These are phyloP conservation scores for Syzygium jambos DNA, from an alignment of 345 rosid genomes.

Conservation along the genomic window DNA sequence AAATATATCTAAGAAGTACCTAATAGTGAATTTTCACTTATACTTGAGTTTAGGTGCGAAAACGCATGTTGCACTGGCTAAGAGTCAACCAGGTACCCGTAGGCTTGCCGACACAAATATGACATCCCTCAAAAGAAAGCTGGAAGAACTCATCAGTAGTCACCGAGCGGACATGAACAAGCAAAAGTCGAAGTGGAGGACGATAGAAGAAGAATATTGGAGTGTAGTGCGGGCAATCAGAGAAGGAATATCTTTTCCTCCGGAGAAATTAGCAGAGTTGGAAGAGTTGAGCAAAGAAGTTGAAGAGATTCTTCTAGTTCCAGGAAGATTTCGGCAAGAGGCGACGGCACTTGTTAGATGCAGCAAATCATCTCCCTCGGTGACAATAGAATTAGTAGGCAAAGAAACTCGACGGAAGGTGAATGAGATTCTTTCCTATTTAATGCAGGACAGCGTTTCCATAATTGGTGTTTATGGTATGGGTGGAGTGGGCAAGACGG, in stretches of 20 bases:
- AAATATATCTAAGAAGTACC: neutral
- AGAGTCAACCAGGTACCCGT: neutral
- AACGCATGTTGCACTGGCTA: neutral
- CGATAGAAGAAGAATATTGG: neutral
- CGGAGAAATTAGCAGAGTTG: neutral
- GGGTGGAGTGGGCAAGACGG: neutral
- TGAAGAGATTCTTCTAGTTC: neutral
- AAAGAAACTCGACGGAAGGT: neutral
- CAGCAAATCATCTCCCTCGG: neutral
- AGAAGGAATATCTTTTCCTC: neutral
- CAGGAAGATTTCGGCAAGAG: neutral
- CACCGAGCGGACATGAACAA: neutral
- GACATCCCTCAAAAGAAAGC: neutral
- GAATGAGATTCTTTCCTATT: neutral
- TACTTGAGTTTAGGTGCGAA: neutral
- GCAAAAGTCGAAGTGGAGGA: neutral
- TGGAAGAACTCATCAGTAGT: neutral
- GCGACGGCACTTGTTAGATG: fast-evolving
- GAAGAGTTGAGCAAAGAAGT: neutral
- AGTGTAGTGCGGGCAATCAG: neutral
- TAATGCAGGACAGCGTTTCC: neutral
- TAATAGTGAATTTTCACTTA: neutral
- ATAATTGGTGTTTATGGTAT: neutral
- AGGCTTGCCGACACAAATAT: neutral
- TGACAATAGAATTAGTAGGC: neutral